Base-by-base conservation (phyloP, 2,329 filamentous ascomycete genomes). In the Fusarium nisikadoi region DNA sequence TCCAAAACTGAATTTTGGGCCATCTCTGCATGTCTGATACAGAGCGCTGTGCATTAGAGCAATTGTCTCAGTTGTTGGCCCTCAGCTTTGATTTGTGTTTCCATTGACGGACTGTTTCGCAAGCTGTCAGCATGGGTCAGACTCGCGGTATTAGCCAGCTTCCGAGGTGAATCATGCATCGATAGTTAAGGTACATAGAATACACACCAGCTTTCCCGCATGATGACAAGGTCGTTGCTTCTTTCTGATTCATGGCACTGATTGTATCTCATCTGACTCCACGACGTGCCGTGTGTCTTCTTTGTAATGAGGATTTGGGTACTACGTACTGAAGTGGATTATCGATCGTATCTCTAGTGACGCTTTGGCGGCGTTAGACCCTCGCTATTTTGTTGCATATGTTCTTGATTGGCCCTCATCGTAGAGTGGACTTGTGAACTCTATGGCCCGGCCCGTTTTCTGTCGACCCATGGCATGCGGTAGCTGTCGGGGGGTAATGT, bases 401-500 rank as follows among this genome's bases (percentile, higher is more conserved):
- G 20, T 12, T 38, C 42, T 33, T 70, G 59, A 72, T 50, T 31
- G 35, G 43, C 20, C 17, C 33, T 23, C 43, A n/a, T 53, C 33
- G 16, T 45, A 43, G 43, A 69, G 70, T 71, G 68, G 70, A 39
- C 33, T 56, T 66, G 54, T 57, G 64, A 71, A 71, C 70, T 69
- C 49, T 63, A 74, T 71, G 73, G 73, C 64, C 67, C 70, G 71
- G 71, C 64, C 71, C 73, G 71, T 73, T 75, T 71, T 53, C 71
- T 74, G 45, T 72, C 45, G 27, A 60, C 55, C 72, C 61, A 65
- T 63, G 66, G 46, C 67, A 69, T 47, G 58, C 52, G 43, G 65
- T 62, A 56, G 62, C 53, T 56, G 63, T 54, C 62, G 55, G 52
- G 42, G 61, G n/a, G 23, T 25, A 47, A 39, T 47, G 29, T 47